Conservation (phyloP, 192 early-diverging fungal species). For the Gigaspora rosea region DNA sequence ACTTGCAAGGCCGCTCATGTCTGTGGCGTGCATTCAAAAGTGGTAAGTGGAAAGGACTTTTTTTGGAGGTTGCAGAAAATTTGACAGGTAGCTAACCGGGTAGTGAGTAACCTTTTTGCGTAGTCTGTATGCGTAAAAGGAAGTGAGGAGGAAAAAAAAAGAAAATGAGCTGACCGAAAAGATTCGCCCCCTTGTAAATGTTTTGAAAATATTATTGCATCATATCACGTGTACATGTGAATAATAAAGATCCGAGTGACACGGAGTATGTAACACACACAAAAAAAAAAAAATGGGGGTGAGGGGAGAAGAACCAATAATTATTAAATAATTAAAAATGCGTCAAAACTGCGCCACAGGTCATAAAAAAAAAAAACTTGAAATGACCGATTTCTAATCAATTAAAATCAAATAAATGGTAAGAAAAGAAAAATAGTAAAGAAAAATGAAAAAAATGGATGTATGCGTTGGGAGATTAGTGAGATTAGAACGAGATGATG, state of each 20-base stretch:
- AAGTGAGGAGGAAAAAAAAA: not conserved
- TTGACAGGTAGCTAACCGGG: constrained; percentile 14
- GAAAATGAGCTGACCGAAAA: not conserved
- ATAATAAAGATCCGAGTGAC: not conserved
- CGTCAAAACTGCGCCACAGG: no score
- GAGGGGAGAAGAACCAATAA: not conserved
- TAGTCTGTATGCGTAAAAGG: constrained; percentile 13
- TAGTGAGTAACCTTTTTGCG: constrained; percentile 22
- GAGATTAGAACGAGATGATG: no score
- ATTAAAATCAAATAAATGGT: no score
- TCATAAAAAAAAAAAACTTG: no score
- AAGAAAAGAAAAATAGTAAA: no score
- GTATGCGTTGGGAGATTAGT: no score
- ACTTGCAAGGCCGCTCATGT: constrained; percentile 5
- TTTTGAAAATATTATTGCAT: not conserved
- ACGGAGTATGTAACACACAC: not conserved
- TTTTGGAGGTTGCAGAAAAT: not conserved
- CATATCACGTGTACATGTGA: not conserved
- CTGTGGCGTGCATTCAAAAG: constrained; percentile 15
- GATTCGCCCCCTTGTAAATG: not conserved
- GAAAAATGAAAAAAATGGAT: no score
- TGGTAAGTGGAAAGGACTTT: not conserved
- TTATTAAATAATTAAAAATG: not conserved
- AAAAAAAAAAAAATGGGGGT: not conserved
- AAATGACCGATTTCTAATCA: no score